phyloP scores from a whole-genome alignment of 2,329 filamentous ascomycete genomes.

The Ascocoryne sarcoides region DNA sequence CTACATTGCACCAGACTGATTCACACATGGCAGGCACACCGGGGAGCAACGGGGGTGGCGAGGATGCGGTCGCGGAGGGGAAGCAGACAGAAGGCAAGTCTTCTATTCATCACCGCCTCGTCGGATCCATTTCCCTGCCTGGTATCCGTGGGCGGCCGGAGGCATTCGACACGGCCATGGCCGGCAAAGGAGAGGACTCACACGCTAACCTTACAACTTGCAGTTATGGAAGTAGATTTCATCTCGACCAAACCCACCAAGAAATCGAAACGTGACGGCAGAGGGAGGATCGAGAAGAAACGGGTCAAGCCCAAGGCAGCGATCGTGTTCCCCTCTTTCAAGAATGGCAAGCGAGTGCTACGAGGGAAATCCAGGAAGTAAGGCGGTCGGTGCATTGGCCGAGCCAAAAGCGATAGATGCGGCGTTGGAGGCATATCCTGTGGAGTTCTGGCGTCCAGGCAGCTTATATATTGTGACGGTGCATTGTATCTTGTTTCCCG shows the following conservation, averaged over 20 bases:
- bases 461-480: no score
- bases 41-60: no score
- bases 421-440: constrained; percentile 7
- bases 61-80: constrained; percentile 9
- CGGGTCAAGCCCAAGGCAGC: constrained; percentile 40
- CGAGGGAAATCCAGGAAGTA: constrained; percentile 19
- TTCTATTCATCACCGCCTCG: not conserved
- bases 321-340: constrained; percentile 53
- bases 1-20: no score
- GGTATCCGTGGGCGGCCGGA: no score
- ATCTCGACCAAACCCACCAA: constrained; percentile 36
- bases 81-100: constrained; percentile 22
- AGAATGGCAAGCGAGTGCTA: constrained; percentile 39
- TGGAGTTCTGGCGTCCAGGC: no score
- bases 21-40: no score
- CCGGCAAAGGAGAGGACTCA: no score
- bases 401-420: not conserved
- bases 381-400: not conserved
- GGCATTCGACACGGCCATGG: no score
- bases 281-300: constrained; percentile 49
- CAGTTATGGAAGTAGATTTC: constrained; percentile 46
- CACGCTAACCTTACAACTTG: constrained; percentile 4
- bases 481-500: no score
- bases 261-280: constrained; percentile 31
- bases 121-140: no score